Evolutionary conservation across 176 grass and related monocot genomes (phyloP), one percentile per base, ranked within the genome.

Genomic region (Metroxylon sagu): DNA sequence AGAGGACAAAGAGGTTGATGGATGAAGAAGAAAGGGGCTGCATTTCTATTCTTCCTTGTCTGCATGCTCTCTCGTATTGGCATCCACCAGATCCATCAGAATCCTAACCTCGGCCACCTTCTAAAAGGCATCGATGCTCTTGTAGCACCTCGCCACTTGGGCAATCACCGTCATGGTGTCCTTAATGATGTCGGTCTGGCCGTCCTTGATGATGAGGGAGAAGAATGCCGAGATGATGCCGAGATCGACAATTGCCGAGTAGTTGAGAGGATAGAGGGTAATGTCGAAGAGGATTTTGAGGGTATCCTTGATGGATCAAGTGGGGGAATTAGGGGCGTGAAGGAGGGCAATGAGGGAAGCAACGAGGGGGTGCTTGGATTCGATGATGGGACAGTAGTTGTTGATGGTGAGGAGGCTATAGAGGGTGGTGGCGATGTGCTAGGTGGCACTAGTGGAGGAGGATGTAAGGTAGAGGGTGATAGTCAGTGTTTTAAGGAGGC

Each of bases 121-220:
- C 4, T 57, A 53, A 71, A 98, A 89, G 4, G 82, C 85, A 14
- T 74, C 74, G 0, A 98, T 76, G 68, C 88, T 83, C 82, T 98
- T 88, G 5, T 68, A 64, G 70, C 94, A 98, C 6, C 94, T 82
- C 12, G 88, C 94, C 15, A 98, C 84, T 79, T 98, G 94, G 57
- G 87, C 79, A 14, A 92, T 18, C 35, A 98, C 85, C 29, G 88
- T 84, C 3, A 84, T 98, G 19, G 73, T 71, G 66, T 98, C 94
- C 85, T 98, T 88, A 18, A 92, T 25, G 62, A 98, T 48, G 10
- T 88, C 88, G 4, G 19, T 27, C 5, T 88, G 78, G 0, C 57
- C 79, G 53, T 93, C 87, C 18, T 70, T 77, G 35, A 83, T 56
- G 5, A 98, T 49, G 49, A 92, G 76, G 5, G 73, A 80, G 85